Evolutionary conservation across 208 protist genomes (phyloP).

Genomic region (Trichomonas gallinae): DNA sequence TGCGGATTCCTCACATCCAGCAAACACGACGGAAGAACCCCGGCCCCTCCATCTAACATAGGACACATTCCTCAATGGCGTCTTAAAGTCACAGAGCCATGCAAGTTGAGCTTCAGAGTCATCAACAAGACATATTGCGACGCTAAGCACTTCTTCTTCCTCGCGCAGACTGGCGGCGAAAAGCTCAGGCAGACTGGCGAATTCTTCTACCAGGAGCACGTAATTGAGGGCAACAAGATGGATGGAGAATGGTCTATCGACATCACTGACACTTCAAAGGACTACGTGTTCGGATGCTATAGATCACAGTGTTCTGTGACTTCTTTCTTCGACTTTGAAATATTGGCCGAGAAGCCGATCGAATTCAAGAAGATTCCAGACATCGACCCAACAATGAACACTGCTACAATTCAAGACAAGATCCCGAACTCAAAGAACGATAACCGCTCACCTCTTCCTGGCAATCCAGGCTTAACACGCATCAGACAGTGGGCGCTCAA

Average conservation of each 20-base stretch:
- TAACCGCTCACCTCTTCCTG: neutral
- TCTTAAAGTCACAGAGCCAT: neutral
- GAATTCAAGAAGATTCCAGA: neutral
- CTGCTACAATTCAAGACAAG: neutral
- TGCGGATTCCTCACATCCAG: neutral
- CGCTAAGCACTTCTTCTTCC: neutral
- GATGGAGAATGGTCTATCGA: neutral
- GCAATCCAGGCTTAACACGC: neutral
- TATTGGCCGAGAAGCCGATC: neutral
- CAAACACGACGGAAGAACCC: neutral
- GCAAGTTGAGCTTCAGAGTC: neutral
- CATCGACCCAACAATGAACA: neutral
- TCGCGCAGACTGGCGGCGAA: neutral
- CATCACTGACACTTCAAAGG: neutral
- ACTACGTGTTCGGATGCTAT: neutral
- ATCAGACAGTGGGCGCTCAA: neutral
- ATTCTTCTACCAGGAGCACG: neutral
- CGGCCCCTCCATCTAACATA: neutral
- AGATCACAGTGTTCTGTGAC: neutral
- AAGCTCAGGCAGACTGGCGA: neutral
- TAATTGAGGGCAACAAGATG: neutral
- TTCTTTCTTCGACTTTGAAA: neutral
- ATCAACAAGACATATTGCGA: neutral
- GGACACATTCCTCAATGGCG: neutral
- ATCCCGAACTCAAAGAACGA: neutral